Base-by-base conservation (phyloP, 768 basidiomycete species). In the Myochromella boudieri region DNA sequence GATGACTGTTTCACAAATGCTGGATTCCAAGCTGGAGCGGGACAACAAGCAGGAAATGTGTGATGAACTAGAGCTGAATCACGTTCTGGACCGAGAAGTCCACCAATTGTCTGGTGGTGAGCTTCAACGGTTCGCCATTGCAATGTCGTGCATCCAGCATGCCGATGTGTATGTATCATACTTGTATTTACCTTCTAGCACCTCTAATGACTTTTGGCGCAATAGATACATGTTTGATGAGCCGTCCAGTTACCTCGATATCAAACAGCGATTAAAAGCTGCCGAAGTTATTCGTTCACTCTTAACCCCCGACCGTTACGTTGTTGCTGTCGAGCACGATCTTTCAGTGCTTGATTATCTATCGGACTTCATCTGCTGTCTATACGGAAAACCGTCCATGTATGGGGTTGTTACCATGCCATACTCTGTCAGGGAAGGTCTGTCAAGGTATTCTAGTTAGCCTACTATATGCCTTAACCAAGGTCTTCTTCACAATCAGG, bases 401-500 rank as follows among this genome's bases (percentile, higher is more conserved):
- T 97, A 97, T 60, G 94, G 97, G 63, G 97, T 99, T 25, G 97
- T 98, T 10, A 99, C 97, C 4, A 95, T 98, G 93, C 97, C 97
- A 28, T 93, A 84, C 63, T 97, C 95, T 22, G 95, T 97, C 48
- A 84, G 97, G 50, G 97, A 99, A 87, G 94, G 92, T 91, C 57
- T 15, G 40, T 43, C 10, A 7, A n/a, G n/a, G n/a, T n/a, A n/a
- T n/a, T n/a, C n/a, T n/a, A n/a, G n/a, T n/a, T n/a, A n/a, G n/a
- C n/a, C n/a, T n/a, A n/a, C n/a, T n/a, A n/a, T n/a, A n/a, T n/a
- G n/a, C n/a, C n/a, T n/a, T n/a, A n/a, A n/a, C n/a, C n/a, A n/a
- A n/a, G n/a, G n/a, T n/a, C n/a, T n/a, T n/a, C n/a, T n/a, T n/a
- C n/a, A n/a, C n/a, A n/a, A n/a, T 32, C 55, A 94, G 92, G 95